A percentile compares a stretch with the other conserved stretches of the same genome.
These are phyloP conservation scores for Nicotiana otophora DNA, from an alignment of 257 asterid species.

Conservation along the genomic window DNA sequence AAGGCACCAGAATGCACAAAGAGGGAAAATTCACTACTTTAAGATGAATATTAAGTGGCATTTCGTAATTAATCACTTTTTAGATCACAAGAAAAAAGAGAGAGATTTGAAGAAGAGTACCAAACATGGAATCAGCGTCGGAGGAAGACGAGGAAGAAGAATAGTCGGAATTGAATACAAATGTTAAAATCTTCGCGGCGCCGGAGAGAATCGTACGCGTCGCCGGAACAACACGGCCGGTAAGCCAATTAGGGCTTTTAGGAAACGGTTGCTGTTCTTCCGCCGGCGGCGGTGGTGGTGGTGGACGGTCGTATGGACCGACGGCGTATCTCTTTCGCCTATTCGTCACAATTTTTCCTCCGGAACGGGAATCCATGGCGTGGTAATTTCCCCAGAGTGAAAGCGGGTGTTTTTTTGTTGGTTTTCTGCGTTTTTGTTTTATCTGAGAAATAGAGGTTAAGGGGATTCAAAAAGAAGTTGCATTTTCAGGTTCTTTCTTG, in stretches of 20 bases:
- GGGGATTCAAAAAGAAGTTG: slow-evolving; percentile 12
- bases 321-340: slow-evolving; percentile 20
- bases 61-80: neutral
- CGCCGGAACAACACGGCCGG: slow-evolving; percentile 27
- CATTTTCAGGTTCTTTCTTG: neutral
- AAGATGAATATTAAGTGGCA: neutral
- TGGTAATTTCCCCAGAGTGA: neutral
- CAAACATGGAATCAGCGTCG: slow-evolving; percentile 33
- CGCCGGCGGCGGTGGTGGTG: slow-evolving; percentile 8
- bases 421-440: neutral
- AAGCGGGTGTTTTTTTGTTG: neutral
- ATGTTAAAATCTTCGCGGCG: slow-evolving; percentile 56
- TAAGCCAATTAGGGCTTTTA: slow-evolving; percentile 32
- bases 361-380: slow-evolving; percentile 23
- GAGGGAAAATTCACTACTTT: neutral
- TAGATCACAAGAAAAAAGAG: neutral
- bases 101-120: slow-evolving; percentile 10
- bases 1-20: neutral
- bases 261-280: slow-evolving; percentile 21
- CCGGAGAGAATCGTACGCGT: slow-evolving; percentile 57
- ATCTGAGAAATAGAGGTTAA: neutral
- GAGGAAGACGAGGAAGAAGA: slow-evolving; percentile 38
- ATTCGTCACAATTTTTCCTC: slow-evolving; percentile 34
- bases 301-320: slow-evolving; percentile 39
- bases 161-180: slow-evolving; percentile 51